Base-by-base conservation (phyloP, 331 rosid species). In the Malus hybrid region DNA sequence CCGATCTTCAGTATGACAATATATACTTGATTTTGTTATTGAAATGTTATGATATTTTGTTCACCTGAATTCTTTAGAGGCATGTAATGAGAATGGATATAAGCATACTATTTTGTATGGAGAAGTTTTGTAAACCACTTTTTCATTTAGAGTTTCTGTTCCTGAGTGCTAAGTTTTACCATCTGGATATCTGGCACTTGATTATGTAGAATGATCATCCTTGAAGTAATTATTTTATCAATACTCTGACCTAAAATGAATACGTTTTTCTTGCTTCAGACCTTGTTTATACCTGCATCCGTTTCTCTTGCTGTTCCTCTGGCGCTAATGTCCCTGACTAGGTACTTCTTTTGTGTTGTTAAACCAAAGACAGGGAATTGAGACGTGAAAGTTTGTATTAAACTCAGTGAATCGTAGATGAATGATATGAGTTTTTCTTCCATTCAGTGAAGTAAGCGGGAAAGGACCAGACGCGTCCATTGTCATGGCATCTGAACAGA, bases 301-400 rank as follows among this genome's bases (percentile, higher is more conserved):
- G 57, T 94, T 80, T 92, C 97, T 71, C 90, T 94, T 44, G 90
- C 86, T 71, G 95, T 94, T 44, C 99, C 99, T 10, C 76, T 94
- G 83, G 91, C 96, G 65, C 88, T 94, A 24, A 73, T 94, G 89
- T 94, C 97, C 48, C 84, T 90, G 56, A 90, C 96, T 55, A 92
- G 99, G 99, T 92, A 85, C 73, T 71, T 66, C 60, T 75, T 78
- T 72, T 70, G 24, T 63, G 18, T 6, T 62, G 55, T 33, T 33
- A 70, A 69, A 80, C 75, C 65, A 65, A 63, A 69, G 46, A 75
- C 36, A 39, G 36, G 69, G 65, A 72, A 77, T 56, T 74, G 46
- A 69, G 75, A 18, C 50, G 29, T 66, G 61, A 80, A 71, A 4
- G 60, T 67, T 24, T 39, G 61, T 56, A 78, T 60, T 72, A 66